A percentile compares a stretch with the other conserved stretches of the same genome.
Evolutionary conservation across 345 rosid species (phyloP).

Genomic region (Citrus australasica): DNA sequence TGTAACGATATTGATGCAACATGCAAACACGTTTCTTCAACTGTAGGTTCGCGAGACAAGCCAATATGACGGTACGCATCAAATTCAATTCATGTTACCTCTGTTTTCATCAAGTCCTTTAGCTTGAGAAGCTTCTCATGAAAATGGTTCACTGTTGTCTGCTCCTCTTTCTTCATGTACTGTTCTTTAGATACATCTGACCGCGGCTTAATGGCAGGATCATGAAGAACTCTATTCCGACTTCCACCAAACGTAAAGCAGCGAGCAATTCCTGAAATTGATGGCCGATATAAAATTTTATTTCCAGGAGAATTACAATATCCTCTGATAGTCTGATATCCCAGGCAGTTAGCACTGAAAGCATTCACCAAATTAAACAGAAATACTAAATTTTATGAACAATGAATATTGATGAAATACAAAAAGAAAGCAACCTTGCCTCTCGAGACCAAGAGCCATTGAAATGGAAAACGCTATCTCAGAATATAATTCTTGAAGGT

Average conservation of each 20-base stretch:
- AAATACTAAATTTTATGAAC: neutral
- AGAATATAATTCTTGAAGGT: neutral
- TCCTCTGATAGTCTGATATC: neutral
- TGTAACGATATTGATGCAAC: neutral
- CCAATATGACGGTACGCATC: neutral
- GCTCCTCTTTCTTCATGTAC: constrained; percentile 71
- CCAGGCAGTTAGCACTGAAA: neutral
- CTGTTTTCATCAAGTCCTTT: constrained; percentile 72
- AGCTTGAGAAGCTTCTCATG: constrained; percentile 89
- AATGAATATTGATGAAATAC: neutral
- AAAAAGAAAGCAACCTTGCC: neutral
- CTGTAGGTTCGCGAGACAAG: neutral
- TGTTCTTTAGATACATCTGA: constrained; percentile 63
- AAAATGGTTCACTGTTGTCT: constrained; percentile 77
- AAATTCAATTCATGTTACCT: constrained; percentile 30
- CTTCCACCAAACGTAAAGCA: constrained; percentile 93
- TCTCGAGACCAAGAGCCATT: neutral
- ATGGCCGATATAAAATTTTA: neutral
- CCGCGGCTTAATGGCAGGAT: constrained; percentile 71
- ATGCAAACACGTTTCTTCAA: neutral
- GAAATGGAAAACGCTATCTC: neutral
- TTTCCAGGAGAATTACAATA: neutral
- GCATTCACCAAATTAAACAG: neutral
- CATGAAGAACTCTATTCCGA: constrained; percentile 68
- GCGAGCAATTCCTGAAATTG: constrained; percentile 69